Evolutionary conservation across 1,284 basidiomycete genomes (phyloP).

Genomic region (Microbotryum violaceum): DNA sequence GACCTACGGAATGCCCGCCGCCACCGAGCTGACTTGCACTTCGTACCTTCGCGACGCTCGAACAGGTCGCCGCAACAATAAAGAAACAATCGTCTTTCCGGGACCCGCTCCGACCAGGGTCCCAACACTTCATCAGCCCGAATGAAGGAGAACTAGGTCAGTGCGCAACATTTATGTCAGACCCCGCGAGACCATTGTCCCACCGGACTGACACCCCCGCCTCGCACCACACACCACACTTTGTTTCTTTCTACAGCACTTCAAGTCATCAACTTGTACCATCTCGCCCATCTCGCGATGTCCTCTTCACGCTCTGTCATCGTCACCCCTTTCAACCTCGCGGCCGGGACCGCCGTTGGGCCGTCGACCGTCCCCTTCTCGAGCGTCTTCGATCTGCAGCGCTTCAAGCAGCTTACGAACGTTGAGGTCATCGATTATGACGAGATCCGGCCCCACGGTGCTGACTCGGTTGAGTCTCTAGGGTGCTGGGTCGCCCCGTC

Average conservation of each 20-base stretch:
- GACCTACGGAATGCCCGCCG: too few species aligned
- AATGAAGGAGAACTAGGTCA: slow-evolving; percentile 26
- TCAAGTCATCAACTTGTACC: slow-evolving; percentile 28
- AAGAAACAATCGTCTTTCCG: slow-evolving; percentile 14
- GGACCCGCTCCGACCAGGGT: slow-evolving; percentile 16
- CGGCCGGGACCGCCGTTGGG: background rate
- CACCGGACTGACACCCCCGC: too few species aligned
- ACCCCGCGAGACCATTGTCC: background rate
- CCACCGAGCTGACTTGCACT: too few species aligned
- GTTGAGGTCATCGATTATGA: slow-evolving; percentile 23
- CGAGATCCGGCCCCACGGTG: slow-evolving; percentile 22
- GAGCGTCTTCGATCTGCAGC: slow-evolving; percentile 23
- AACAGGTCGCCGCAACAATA: too few species aligned
- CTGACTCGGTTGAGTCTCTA: slow-evolving; percentile 12
- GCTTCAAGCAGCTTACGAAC: slow-evolving; percentile 15
- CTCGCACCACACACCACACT: too few species aligned
- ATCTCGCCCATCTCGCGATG: slow-evolving; percentile 21
- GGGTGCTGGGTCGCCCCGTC: slow-evolving; percentile 26
- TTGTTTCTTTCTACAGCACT: slow-evolving; percentile 11
- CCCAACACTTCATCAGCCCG: slow-evolving; percentile 22
- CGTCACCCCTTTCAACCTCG: slow-evolving; percentile 16
- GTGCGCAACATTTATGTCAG: too few species aligned
- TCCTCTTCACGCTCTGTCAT: slow-evolving; percentile 21
- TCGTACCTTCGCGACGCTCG: too few species aligned
- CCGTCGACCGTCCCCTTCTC: slow-evolving; percentile 12